Evolutionary conservation across 208 protist species (phyloP).

Genomic region (Spironucleus salmonicida): DNA sequence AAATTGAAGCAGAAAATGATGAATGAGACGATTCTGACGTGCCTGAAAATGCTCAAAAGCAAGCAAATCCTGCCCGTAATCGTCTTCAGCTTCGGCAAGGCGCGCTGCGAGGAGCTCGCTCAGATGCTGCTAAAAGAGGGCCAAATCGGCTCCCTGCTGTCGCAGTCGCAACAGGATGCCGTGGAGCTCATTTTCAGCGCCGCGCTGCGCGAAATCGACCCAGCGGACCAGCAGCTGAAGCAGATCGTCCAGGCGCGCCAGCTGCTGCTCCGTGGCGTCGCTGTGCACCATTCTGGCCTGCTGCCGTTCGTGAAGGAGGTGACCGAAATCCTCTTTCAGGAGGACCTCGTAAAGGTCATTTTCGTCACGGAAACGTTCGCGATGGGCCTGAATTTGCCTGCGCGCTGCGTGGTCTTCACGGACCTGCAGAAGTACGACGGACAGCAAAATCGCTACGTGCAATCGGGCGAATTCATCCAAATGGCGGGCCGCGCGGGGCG

Average conservation of each 20-base stretch:
- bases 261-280: constrained; percentile 84
- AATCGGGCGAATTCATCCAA: constrained; percentile 94
- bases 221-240: background rate
- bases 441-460: constrained; percentile 69
- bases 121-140: background rate
- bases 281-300: constrained; percentile 96
- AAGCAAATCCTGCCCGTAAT: constrained; percentile 18
- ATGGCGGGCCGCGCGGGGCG: constrained; percentile 98
- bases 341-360: constrained; percentile 66
- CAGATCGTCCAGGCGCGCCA: constrained; percentile 49
- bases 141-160: background rate
- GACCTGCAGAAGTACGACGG: constrained; percentile 94
- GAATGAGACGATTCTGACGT: background rate
- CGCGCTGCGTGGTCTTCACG: constrained; percentile 68
- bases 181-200: background rate
- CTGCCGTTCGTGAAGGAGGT: constrained; percentile 97
- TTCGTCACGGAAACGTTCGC: constrained; percentile 99
- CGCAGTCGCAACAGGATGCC: background rate
- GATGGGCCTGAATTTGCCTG: constrained; percentile 97
- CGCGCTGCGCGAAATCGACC: background rate
- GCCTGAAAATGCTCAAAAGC: background rate
- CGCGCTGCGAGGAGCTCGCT: constrained; percentile 71
- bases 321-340: constrained; percentile 97
- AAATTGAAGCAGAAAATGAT: background rate
- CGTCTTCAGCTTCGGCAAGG: constrained; percentile 53